A percentile compares a stretch with the other conserved stretches of the same genome.
Evolutionary conservation across 2,329 filamentous ascomycete species (phyloP).

Genomic region (Phialemoniopsis sp.): DNA sequence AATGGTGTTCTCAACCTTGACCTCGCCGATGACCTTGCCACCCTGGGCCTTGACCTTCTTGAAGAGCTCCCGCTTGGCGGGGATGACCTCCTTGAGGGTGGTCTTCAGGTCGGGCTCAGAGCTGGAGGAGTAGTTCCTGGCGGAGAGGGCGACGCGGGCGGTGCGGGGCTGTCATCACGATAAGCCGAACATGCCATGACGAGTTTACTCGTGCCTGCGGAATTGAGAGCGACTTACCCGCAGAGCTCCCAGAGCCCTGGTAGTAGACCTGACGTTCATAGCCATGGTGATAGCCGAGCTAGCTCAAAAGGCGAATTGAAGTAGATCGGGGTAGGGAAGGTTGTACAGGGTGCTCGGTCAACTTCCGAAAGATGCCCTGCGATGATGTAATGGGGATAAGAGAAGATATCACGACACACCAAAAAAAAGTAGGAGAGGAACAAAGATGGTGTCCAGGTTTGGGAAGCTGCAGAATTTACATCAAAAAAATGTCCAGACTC

Average conservation of each 20-base stretch:
- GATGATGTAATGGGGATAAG: too few species aligned
- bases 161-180: conserved; percentile 6
- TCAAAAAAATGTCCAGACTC: too few species aligned
- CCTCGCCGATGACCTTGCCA: conserved; percentile 80
- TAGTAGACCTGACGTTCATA: conserved; percentile 11
- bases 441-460: too few species aligned
- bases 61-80: conserved; percentile 86
- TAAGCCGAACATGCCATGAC: too few species aligned
- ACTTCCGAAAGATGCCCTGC: too few species aligned
- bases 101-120: conserved; percentile 87
- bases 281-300: not conserved
- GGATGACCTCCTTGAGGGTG: conserved; percentile 78
- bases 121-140: conserved; percentile 64
- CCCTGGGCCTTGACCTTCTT: conserved; percentile 88
- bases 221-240: conserved; percentile 6
- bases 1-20: conserved; percentile 90
- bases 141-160: conserved; percentile 15
- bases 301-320: too few species aligned
- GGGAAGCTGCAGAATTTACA: too few species aligned
- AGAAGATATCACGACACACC: too few species aligned
- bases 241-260: conserved; percentile 10
- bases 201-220: too few species aligned
- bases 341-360: too few species aligned
- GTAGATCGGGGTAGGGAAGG: too few species aligned
- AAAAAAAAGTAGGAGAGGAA: too few species aligned